Evolutionary conservation across 2,329 filamentous ascomycete genomes (phyloP), one percentile per base, ranked within the genome.

Genomic region (Corynespora cassiicola): DNA sequence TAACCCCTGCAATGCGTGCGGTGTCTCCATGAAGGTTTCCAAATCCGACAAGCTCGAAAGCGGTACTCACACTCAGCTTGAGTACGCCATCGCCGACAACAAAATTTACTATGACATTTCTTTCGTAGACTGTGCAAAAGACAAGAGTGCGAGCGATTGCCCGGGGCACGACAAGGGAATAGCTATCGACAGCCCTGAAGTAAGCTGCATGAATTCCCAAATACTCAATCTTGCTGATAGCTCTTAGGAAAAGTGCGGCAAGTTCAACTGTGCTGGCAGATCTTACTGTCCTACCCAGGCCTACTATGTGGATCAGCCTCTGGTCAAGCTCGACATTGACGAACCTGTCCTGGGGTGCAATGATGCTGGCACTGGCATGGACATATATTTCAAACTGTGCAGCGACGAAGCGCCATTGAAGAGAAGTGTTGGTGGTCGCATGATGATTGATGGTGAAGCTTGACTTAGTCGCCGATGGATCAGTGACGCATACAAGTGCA

Each of bases 41-140:
- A 61, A 54, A 19, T 45, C 52, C 4, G 27, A 58, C 28, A 35
- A 49, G 31, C 42, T 60, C 14, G 10, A 47, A 14, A 34, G 31
- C 16, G 56, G 50, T 11, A 31, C 48, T 11, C 56, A 59, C 11
- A 61, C 58, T 3, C 58, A 62, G 27, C 59, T 60, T 30, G 56
- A 62, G 17, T 62, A 62, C 47, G 48, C 45, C 38, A 50, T 58
- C 23, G 40, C 39, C 10, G 36, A 32, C 10, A 41, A 37, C 29
- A 39, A 48, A 21, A 19, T 62, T 15, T 62, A 50, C 50, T 62
- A 53, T 42, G 55, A 62, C 33, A 55, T 62, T 33, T 60, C 56
- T 1, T 55, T 60, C 16, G 56, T 62, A 32, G 45, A 62, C 36
- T 62, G 58, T 32, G 56, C 55, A 4, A 40, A 51, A 6, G 55